Base-by-base conservation (phyloP, 148 eudicot species). In the Simmondsia chinensis region DNA sequence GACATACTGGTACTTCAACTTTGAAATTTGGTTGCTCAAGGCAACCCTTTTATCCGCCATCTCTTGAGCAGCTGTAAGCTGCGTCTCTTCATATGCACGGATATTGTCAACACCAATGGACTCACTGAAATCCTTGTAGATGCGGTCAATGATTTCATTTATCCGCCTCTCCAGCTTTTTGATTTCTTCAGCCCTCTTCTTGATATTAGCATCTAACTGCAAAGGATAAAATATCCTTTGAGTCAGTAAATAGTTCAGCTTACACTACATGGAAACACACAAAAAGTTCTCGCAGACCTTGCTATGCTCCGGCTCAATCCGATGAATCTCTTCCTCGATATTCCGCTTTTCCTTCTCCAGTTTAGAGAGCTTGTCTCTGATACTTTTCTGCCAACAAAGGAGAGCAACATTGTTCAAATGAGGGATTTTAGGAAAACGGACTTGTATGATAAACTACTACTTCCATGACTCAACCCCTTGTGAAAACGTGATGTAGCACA, bases 81-180 rank as follows among this genome's bases (percentile, higher is more conserved):
- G 94, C 32, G 83, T 86, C 56, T 93, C 96, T 59, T 91, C 99
- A 59, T 93, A 93, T 52, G 72, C 94, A 41, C 96, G 89, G 43
- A 93, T 86, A 56, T 76, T 81, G 43, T 69, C 80, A 44, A 93
- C 89, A 42, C 94, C 94, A 55, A 86, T 77, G 59, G 89, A 68
- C 70, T 75, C 76, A 44, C 96, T 82, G 46, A 93, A 93, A 48
- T 73, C 69, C 71, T 77, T 75, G 71, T 87, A 86, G 50, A 72
- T 75, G 24, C 70, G 68, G 58, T 93, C 96, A 40, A 79, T 73
- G 29, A 79, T 73, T 45, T 68, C 94, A 75, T 93, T 93, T 65
- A 93, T 86, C 69, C 77, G 71, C 27, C 58, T 71, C 69, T 93
- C 96, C 14, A 82, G 63, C 16, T 74, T 68, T 23, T 50, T 67